Evolutionary conservation across 345 rosid genomes (phyloP).

Genomic region (Gossypium ekmanianum): DNA sequence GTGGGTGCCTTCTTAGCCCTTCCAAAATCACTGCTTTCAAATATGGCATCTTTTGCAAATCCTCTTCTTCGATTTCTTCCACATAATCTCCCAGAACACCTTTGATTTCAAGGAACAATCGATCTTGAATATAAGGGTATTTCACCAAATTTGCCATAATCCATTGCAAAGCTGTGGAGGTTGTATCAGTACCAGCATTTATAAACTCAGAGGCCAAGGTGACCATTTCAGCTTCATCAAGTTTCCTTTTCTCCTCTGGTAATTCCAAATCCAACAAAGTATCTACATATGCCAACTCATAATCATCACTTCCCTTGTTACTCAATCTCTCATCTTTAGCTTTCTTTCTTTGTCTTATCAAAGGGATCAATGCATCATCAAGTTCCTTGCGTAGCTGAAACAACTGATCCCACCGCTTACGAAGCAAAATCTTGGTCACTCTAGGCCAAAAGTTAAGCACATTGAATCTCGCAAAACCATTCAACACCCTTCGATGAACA

Average conservation of each 20-base stretch:
- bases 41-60: neutral
- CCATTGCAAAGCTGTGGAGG: constrained; percentile 33
- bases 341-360: no score
- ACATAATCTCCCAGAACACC: neutral
- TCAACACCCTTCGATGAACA: no score
- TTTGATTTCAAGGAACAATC: constrained; percentile 23
- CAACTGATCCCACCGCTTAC: no score
- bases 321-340: no score
- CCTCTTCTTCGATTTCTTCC: constrained; percentile 19
- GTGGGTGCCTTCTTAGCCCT: constrained; percentile 34
- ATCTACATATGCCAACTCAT: neutral
- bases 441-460: no score
- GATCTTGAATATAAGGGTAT: constrained; percentile 19
- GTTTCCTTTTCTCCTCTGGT: constrained; percentile 30
- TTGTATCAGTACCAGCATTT: constrained; percentile 30
- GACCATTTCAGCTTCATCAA: constrained; percentile 21
- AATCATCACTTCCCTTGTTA: neutral
- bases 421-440: no score
- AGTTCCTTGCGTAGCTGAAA: no score
- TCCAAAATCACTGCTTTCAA: constrained; percentile 20
- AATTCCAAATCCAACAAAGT: neutral
- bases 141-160: constrained; percentile 39
- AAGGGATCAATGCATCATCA: no score
- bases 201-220: neutral
- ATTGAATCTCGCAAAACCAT: no score